Conservation (phyloP, 805 yeast species). For the Cyberlindnera mississippiensis region DNA sequence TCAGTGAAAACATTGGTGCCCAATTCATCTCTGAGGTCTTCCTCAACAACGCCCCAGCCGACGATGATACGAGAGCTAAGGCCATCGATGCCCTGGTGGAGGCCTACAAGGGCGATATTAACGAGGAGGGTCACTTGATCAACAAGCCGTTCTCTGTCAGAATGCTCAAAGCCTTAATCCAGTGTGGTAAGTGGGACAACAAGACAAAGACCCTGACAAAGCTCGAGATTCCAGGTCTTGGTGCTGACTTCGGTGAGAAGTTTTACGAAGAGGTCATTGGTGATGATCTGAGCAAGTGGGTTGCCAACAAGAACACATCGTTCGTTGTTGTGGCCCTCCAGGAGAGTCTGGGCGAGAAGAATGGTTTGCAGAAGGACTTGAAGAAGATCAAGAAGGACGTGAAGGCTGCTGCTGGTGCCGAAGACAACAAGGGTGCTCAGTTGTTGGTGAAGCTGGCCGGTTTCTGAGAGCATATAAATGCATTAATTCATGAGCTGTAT, state of each 20-base stretch:
- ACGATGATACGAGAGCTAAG: slow-evolving; percentile 37
- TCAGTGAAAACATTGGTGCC: slow-evolving; percentile 73
- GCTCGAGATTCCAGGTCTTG: slow-evolving; percentile 44
- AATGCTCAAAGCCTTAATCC: slow-evolving; percentile 69
- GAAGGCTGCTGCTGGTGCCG: slow-evolving; percentile 35
- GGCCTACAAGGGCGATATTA: slow-evolving; percentile 62
- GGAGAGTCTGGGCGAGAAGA: slow-evolving; percentile 55
- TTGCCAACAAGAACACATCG: slow-evolving; percentile 61
- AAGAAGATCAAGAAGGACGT: slow-evolving; percentile 45
- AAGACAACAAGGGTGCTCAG: slow-evolving; percentile 62
- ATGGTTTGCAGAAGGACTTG: slow-evolving; percentile 50
- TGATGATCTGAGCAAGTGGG: slow-evolving; percentile 56
- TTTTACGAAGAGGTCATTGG: slow-evolving; percentile 52
- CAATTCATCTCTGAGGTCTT: slow-evolving; percentile 79
- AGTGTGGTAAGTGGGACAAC: slow-evolving; percentile 80
- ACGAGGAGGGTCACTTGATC: slow-evolving; percentile 62
- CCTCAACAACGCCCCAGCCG: slow-evolving; percentile 46
- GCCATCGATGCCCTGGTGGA: slow-evolving; percentile 55
- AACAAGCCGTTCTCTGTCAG: slow-evolving; percentile 72
- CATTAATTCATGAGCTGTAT: not conserved
- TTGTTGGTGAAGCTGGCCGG: slow-evolving; percentile 39
- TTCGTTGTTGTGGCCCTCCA: slow-evolving; percentile 78
- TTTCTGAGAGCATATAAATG: slow-evolving; percentile 8
- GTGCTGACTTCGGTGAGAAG: slow-evolving; percentile 55
- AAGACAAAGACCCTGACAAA: slow-evolving; percentile 50